Evolutionary conservation across 805 yeast species (phyloP), one percentile per base, ranked within the genome.

Genomic region (Schizosaccharomyces lindneri): DNA sequence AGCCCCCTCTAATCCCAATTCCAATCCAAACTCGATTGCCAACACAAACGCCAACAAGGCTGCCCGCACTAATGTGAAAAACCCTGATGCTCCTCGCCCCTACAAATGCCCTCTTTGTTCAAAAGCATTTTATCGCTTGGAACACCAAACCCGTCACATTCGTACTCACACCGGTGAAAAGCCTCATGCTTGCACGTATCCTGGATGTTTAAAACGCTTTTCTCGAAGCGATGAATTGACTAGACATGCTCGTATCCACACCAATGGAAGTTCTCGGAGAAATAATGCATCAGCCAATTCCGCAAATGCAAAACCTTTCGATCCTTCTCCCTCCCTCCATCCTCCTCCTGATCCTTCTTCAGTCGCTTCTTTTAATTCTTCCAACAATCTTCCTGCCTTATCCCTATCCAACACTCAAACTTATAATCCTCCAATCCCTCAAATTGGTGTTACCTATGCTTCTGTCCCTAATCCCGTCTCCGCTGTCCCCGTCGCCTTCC

Each of bases 51-150:
- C 7, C 32, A 31, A 31, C 32, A 31, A 31, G 32, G 32, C 32
- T 36, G 41, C 51, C 21, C 21, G 51, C 51, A 13, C 51, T 2
- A 24, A n/a, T n/a, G 27, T 19, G 51, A 51, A 51, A 29, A 51
- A 51, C n/a, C 31, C 36, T 29, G 57, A 51, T 9, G 57, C 57
- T 9, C 76, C 75, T 11, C 68, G 95, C 65, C 96, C 57, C 7
- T 51, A 51, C 57, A 29, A 51, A 17, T 51, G 57, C 11, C 57
- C 57, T 11, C 31, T 51, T 24, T 51, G 57, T 17, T 19, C 31
- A n/a, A 21, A 29, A 13, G 36, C 36, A 5, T 51, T 51, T 29
- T 29, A 51, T 51, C 57, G 57, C 15, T 15, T 24, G 19, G 57
- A 51, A 29, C 57, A 51, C 15, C 57, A 51, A 17, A 51, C 57